Evolutionary conservation across 2,329 filamentous ascomycete genomes (phyloP), one percentile per base, ranked within the genome.

Genomic region (Tolypocladium guangdongense): DNA sequence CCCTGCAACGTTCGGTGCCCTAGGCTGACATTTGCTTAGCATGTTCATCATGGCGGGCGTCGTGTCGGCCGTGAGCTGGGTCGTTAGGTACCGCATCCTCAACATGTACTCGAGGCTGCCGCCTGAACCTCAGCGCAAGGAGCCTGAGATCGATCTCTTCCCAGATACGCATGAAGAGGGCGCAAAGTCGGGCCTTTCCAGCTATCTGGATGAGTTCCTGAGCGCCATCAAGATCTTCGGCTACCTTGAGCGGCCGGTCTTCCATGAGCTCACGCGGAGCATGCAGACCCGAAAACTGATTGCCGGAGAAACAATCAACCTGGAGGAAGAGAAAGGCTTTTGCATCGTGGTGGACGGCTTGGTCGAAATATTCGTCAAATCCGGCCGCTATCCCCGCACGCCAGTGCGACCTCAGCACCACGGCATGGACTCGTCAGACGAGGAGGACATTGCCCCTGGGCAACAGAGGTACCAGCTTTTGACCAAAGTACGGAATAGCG

Each of bases 191-290:
- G 93, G 92, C 0, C 76, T 99, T 46, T 84, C 90, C n/a, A 99
- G 91, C 66, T 99, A 99, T 62, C 78, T 99, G 30, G 93, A 99
- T 70, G 95, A 99, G 68, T 99, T 99, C 62, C 75, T 99, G 24
- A 97, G 91, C 66, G 93, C 95, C 33, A 99, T 99, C 74, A 99
- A 97, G 70, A 93, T 99, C 54, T 99, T 99, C 71, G 93, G 93
- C 10, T 99, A 97, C 65, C 76, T 99, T 45, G 93, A 99, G 68
- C 83, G 93, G 30, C 90, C 93, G 0, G 93, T 99, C 43, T 99
- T 99, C 64, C 95, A 99, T 65, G 93, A 99, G 71, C 80, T 99
- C 62, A 99, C 93, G 0, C 80, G 93, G 55, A 96, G 91, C 55
- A 99, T 99, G 93, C 93, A 99, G 73, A 99, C 95, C 22, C 80